Evolutionary conservation across 2,329 filamentous ascomycete species (phyloP).

Genomic region (Cladophialophora carrionii): DNA sequence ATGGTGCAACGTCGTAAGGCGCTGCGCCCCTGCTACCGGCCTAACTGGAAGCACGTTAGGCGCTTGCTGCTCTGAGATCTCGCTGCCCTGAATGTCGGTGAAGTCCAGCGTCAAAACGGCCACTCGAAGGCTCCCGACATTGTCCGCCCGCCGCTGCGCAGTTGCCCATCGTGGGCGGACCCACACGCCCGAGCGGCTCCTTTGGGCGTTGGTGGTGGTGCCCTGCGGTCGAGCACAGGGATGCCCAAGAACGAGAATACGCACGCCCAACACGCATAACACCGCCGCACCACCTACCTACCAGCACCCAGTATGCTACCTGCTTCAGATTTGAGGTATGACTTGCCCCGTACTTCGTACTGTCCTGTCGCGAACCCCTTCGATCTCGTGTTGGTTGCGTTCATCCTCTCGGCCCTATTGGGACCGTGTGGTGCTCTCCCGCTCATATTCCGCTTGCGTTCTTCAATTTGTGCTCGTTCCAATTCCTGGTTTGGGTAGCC

Average conservation of each 20-base stretch:
- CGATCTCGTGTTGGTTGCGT: conserved; percentile 1
- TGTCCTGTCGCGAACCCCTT: too few species aligned
- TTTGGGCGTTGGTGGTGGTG: not conserved
- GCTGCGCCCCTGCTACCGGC: conserved; percentile 28
- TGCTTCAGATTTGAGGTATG: not conserved
- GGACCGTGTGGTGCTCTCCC: not conserved
- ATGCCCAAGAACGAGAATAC: not conserved
- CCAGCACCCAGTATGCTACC: not conserved
- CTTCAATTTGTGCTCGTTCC: conserved; percentile 4
- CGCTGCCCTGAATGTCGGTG: not conserved
- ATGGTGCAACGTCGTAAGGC: conserved; percentile 31
- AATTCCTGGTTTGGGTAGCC: conserved; percentile 7
- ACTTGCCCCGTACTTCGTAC: not conserved
- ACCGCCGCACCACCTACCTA: not conserved
- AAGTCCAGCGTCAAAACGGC: conserved; percentile 7
- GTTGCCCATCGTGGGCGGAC: not conserved
- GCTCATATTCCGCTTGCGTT: conserved; percentile 14
- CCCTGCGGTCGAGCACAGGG: too few species aligned
- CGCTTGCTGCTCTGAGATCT: conserved; percentile 22
- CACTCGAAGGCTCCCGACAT: conserved; percentile 9
- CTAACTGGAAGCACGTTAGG: conserved; percentile 18
- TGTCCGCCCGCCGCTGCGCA: conserved; percentile 14
- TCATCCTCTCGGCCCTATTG: not conserved
- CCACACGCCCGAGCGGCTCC: not conserved
- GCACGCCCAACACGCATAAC: not conserved